A percentile compares a stretch with the other conserved stretches of the same genome.
phyloP scores from a whole-genome alignment of 495 filamentous ascomycete genomes.

The Penicillium angulare region DNA sequence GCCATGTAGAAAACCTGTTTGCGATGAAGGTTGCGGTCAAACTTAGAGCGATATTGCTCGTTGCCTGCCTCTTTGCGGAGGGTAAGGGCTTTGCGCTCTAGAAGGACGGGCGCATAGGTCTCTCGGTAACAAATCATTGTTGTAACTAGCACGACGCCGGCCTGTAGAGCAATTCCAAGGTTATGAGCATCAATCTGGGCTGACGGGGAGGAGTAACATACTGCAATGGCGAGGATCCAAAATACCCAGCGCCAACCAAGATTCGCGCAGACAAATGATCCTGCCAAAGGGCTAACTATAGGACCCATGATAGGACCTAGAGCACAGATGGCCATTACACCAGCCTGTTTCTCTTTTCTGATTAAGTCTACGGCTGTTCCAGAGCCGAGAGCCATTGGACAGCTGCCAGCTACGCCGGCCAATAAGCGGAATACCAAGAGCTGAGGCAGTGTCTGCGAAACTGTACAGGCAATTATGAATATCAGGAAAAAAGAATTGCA shows the following conservation, averaged over 20 bases:
- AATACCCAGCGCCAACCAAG: neutral
- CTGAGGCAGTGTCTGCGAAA: neutral
- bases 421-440: neutral
- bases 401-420: neutral
- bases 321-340: neutral
- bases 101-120: constrained; percentile 70
- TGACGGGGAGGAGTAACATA: neutral
- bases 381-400: neutral
- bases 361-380: neutral
- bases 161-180: constrained; percentile 5
- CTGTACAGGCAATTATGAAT: neutral
- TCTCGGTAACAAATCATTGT: constrained; percentile 47
- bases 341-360: neutral
- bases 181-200: too few relatives aligned
- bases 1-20: constrained; percentile 34
- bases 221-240: neutral
- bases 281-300: neutral
- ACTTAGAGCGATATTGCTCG: constrained; percentile 34
- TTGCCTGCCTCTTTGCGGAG: constrained; percentile 56
- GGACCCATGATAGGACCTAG: neutral
- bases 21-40: constrained; percentile 24
- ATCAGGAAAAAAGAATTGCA: neutral
- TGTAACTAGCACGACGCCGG: constrained; percentile 43
- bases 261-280: neutral
- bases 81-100: constrained; percentile 59